phyloP scores from a whole-genome alignment of 2,329 filamentous ascomycete species.

The Fusarium keratoplasticum region DNA sequence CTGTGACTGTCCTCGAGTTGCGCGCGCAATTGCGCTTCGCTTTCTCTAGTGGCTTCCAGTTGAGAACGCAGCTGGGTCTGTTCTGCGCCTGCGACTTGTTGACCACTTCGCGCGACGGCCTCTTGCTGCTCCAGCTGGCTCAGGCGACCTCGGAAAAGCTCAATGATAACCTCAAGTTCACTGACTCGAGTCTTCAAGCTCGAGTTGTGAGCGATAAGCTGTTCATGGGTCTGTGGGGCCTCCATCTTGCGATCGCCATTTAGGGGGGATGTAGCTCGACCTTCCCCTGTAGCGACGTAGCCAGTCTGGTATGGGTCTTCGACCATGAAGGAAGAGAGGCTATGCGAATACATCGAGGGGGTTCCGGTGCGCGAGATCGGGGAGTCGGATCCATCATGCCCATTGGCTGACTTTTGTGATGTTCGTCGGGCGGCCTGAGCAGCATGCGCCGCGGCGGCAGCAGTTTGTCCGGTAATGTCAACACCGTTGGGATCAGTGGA shows the following conservation, averaged over 20 bases:
- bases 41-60: slow-evolving; percentile 59
- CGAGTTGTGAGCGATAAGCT: slow-evolving; percentile 82
- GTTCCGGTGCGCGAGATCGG: slow-evolving; percentile 84
- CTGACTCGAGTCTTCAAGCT: slow-evolving; percentile 94
- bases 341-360: slow-evolving; percentile 78
- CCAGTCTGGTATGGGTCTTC: slow-evolving; percentile 74
- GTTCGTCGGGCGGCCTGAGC: slow-evolving; percentile 66
- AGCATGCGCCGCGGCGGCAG: slow-evolving; percentile 65
- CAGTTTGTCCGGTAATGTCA: slow-evolving; percentile 61
- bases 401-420: slow-evolving; percentile 78
- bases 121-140: slow-evolving; percentile 84
- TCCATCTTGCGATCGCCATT: slow-evolving; percentile 75
- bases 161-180: slow-evolving; percentile 95
- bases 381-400: slow-evolving; percentile 80
- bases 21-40: slow-evolving; percentile 61
- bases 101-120: slow-evolving; percentile 71
- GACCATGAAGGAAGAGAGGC: slow-evolving; percentile 83
- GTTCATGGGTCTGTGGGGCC: slow-evolving; percentile 81
- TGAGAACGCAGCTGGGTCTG: slow-evolving; percentile 69
- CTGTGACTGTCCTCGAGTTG: slow-evolving; percentile 82
- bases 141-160: slow-evolving; percentile 80
- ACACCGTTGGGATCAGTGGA: slow-evolving; percentile 68
- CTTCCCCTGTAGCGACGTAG: slow-evolving; percentile 64
- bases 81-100: slow-evolving; percentile 66
- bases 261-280: slow-evolving; percentile 60